phyloP scores from a whole-genome alignment of 139 green algal genomes.

The Coelastrella sp. region DNA sequence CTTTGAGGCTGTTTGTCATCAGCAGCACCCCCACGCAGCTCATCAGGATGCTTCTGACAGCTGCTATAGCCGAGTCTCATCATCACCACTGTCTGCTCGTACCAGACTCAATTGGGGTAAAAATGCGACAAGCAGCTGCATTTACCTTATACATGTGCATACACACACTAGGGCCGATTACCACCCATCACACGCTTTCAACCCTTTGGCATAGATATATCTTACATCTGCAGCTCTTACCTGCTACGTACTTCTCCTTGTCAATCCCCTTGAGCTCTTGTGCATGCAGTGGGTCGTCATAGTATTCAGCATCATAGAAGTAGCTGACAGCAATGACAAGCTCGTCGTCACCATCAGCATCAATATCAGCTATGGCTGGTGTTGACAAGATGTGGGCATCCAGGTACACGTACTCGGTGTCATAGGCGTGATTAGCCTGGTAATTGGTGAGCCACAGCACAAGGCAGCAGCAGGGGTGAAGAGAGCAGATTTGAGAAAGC shows the following conservation, averaged over 20 bases:
- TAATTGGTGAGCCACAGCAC: neutral
- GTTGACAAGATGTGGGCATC: constrained; percentile 94
- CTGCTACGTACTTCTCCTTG: constrained; percentile 48
- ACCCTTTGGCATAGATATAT: too few relatives aligned
- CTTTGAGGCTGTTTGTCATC: constrained; percentile 35
- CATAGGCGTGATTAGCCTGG: neutral
- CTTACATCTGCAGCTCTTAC: neutral
- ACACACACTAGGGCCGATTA: too few relatives aligned
- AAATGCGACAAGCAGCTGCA: too few relatives aligned
- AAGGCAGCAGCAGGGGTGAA: neutral
- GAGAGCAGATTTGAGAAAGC: too few relatives aligned
- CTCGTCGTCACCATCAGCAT: constrained; percentile 92
- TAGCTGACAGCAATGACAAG: constrained; percentile 73
- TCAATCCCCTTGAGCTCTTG: constrained; percentile 58
- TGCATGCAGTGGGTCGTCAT: constrained; percentile 75
- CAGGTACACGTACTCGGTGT: constrained; percentile 72
- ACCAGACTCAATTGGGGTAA: too few relatives aligned
- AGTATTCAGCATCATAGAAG: constrained; percentile 76
- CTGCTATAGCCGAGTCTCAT: constrained; percentile 31
- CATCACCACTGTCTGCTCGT: too few relatives aligned
- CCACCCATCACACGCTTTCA: too few relatives aligned
- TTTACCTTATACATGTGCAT: too few relatives aligned
- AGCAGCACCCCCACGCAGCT: constrained; percentile 6
- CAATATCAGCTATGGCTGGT: constrained; percentile 93
- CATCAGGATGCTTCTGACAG: neutral